Base-by-base conservation (phyloP, 164 flowering plant species). In the Litsea cubeba region DNA sequence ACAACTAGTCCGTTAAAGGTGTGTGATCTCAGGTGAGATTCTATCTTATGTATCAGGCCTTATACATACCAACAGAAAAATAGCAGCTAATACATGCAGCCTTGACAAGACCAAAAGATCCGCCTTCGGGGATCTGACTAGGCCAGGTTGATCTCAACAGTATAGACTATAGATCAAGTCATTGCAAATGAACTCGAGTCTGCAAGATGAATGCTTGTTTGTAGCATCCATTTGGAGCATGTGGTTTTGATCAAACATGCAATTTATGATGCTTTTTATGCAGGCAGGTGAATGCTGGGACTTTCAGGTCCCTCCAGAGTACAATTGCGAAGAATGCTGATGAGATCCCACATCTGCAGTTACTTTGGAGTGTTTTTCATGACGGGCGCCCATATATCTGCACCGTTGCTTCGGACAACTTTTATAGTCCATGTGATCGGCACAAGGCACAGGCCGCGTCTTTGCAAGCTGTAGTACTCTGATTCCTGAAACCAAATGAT, bases 371-470 rank as follows among this genome's bases (percentile, higher is more conserved):
- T 79, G 73, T 80, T 79, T 63, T 82, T 81, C 83, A 92, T 95
- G 75, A 85, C 84, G 17, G 98, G 97, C 1, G 98, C 97, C 98
- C 98, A 95, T 32, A 95, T 88, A 81, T 95, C 98, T 1, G 98
- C 98, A 58, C 98, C 98, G 71, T 95, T 95, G 85, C 88, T 90
- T 5, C 86, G 81, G 65, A 88, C 88, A 74, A 95, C 84, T 73
- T 87, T 89, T 12, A 70, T 78, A 18, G 94, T 91, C 71, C 83
- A 85, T 8, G 89, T 83, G 25, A 89, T 72, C 11, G 98, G 98
- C 69, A 91, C 90, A 18, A 92, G 87, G 76, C 98, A 92, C 66
- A 95, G 79, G 1, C 98, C 98, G 78, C 90, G 79, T 79, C 81
- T 85, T 80, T 88, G 82, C 78, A 95, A 77, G 78, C 84, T 85